Evolutionary conservation across 2,329 filamentous ascomycete genomes (phyloP).

Genomic region (Epichloe hybrida): DNA sequence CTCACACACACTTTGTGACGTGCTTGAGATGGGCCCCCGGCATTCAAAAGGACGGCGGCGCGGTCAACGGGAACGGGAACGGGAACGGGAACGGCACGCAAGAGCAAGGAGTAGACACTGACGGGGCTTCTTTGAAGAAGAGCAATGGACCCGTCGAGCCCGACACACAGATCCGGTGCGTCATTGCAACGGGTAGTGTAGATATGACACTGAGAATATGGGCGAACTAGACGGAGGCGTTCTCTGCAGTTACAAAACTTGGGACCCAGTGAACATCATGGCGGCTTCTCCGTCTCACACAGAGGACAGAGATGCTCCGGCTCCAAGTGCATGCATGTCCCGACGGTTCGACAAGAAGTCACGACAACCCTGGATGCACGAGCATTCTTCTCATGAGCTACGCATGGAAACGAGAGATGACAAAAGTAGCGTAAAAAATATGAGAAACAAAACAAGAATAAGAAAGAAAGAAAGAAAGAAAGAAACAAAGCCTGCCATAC

Average conservation of each 20-base stretch:
- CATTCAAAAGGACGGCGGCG: constrained; percentile 7
- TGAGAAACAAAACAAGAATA: fast-evolving
- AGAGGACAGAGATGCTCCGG: no score
- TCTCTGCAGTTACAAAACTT: no score
- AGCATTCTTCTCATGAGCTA: not conserved
- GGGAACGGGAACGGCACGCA: constrained; percentile 1
- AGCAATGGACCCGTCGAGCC: constrained; percentile 23
- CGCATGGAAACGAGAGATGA: not conserved
- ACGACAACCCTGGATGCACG: not conserved
- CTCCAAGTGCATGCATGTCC: no score
- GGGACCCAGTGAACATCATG: no score
- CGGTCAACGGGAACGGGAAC: constrained; percentile 3
- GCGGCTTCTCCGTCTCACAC: no score
- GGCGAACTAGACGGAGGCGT: constrained; percentile 32
- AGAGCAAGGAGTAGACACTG: constrained; percentile 11
- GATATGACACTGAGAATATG: constrained; percentile 71
- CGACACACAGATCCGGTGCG: constrained; percentile 60
- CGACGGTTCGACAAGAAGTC: no score
- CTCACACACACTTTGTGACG: constrained; percentile 73
- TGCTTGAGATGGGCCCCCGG: constrained; percentile 78
- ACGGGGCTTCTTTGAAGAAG: constrained; percentile 32
- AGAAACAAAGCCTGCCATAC: not conserved
- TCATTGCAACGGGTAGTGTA: constrained; percentile 78
- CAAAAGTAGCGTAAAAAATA: not conserved
- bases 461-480: not conserved